These are phyloP conservation scores for Lenwebbia sp. DNA, from an alignment of 345 rosid genomes.

Conservation along the genomic window DNA sequence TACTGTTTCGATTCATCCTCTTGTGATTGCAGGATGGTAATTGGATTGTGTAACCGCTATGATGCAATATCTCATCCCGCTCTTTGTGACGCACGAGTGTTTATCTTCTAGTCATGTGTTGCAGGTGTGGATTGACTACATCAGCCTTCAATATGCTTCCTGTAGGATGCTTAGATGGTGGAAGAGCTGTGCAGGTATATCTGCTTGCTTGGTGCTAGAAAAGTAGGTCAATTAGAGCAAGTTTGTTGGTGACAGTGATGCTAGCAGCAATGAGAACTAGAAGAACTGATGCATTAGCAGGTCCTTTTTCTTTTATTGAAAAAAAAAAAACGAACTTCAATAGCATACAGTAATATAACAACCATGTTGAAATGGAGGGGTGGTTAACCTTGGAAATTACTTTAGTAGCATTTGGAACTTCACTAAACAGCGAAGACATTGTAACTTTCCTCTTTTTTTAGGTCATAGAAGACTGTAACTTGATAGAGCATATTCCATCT, in stretches of 20 bases:
- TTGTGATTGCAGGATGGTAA: constrained; percentile 94
- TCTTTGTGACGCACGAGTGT: not conserved
- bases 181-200: constrained; percentile 88
- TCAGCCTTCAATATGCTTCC: constrained; percentile 96
- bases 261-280: not conserved
- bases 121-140: constrained; percentile 94
- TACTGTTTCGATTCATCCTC: constrained; percentile 83
- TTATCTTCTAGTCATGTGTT: constrained; percentile 5
- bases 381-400: not conserved
- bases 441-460: not conserved
- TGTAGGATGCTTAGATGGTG: constrained; percentile 93
- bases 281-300: not conserved
- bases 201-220: not conserved
- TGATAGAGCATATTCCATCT: not conserved
- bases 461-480: not conserved
- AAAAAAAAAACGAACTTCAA: not conserved
- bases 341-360: not conserved
- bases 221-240: not conserved
- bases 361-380: not conserved
- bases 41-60: not conserved
- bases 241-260: not conserved
- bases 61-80: not conserved
- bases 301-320: not conserved
- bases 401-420: not conserved
- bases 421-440: not conserved